A percentile compares a stretch with the other conserved stretches of the same genome.
Evolutionary conservation across 1,139 yeast species (phyloP).

Genomic region (Meyerozyma guilliermondii): DNA sequence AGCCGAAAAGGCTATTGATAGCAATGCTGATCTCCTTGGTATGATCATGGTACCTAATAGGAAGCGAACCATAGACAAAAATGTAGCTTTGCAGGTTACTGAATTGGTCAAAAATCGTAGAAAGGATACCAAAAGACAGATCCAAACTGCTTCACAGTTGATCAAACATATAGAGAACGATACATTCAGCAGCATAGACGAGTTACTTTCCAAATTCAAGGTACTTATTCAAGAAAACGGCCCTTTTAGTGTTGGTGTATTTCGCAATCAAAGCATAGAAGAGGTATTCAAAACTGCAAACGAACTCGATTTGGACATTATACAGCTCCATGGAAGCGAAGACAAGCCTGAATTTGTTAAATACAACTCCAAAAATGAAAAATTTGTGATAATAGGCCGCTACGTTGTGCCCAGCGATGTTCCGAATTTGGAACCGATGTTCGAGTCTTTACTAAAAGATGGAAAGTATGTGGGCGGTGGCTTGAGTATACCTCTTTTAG

Average conservation of each 20-base stretch:
- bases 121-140: constrained; percentile 12
- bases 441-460: constrained; percentile 9
- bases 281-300: constrained; percentile 49
- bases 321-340: constrained; percentile 89
- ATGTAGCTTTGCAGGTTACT: constrained; percentile 53
- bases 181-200: constrained; percentile 15
- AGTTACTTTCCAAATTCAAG: constrained; percentile 31
- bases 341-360: constrained; percentile 49
- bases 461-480: constrained; percentile 19
- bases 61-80: constrained; percentile 58
- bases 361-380: constrained; percentile 23
- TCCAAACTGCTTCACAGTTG: constrained; percentile 18
- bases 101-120: constrained; percentile 20
- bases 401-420: constrained; percentile 58
- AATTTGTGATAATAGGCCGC: constrained; percentile 66
- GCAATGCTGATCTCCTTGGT: constrained; percentile 77
- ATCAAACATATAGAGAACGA: constrained; percentile 12
- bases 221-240: constrained; percentile 42
- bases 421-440: constrained; percentile 17
- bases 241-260: constrained; percentile 84
- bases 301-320: constrained; percentile 59
- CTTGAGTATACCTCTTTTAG: constrained; percentile 59
- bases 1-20: constrained; percentile 60
- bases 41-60: constrained; percentile 83
- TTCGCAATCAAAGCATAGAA: constrained; percentile 70